A percentile compares a stretch with the other conserved stretches of the same genome.
Conservation (phyloP, 768 basidiomycete species). For the Agaricus sinodeliciosus region DNA sequence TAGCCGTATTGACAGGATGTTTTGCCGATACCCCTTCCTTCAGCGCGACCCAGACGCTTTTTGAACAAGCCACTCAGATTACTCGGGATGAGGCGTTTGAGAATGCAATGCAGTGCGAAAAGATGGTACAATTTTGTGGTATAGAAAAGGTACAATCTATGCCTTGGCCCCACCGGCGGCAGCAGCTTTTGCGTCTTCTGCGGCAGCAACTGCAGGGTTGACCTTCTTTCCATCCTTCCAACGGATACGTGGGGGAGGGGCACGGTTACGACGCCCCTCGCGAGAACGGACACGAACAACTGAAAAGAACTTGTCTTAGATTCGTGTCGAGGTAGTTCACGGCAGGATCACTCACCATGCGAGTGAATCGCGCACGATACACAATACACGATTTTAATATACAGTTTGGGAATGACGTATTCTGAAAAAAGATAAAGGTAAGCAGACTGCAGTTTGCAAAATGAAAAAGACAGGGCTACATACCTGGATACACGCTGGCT, state of each 20-base stretch:
- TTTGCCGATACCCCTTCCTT: background rate
- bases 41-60: too few species aligned
- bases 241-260: constrained; percentile 90
- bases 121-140: constrained; percentile 6
- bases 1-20: background rate
- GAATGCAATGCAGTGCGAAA: constrained; percentile 4
- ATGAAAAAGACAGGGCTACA: constrained; percentile 19
- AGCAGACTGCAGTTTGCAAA: background rate
- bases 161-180: constrained; percentile 38
- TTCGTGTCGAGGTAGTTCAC: background rate
- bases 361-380: constrained; percentile 99
- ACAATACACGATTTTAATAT: constrained; percentile 98
- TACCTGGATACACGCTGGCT: constrained; percentile 88
- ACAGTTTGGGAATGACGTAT: constrained; percentile 94
- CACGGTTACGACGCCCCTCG: constrained; percentile 94
- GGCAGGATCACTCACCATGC: constrained; percentile 59
- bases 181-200: constrained; percentile 73
- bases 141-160: constrained; percentile 24
- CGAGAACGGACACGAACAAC: constrained; percentile 98
- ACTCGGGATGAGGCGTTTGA: background rate
- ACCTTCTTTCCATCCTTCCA: constrained; percentile 97
- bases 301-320: constrained; percentile 23
- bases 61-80: background rate
- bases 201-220: constrained; percentile 91
- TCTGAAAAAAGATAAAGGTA: constrained; percentile 39